Base-by-base conservation (phyloP, 352 stramenopile species). In the Pythium phragmitis region DNA sequence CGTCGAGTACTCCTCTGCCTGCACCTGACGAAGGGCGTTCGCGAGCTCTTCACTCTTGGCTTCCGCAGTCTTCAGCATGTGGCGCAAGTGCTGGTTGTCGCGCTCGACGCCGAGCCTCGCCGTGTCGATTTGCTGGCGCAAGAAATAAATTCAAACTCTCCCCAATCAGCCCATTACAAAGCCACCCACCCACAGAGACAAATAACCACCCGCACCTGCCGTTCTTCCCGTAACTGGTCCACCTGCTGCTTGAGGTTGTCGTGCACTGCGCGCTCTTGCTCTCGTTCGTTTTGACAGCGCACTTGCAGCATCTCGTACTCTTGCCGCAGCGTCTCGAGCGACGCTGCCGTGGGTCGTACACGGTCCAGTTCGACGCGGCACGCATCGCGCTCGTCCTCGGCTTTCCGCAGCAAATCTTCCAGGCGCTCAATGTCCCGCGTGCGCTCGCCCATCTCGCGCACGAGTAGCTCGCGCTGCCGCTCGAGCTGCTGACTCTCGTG, bases 71-170 rank as follows among this genome's bases (percentile, higher is more conserved):
- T 69, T 62, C 26, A 92, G 57, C 37, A 87, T 65, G 13, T 90
- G 78, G 26, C 79, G 74, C 37, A 91, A 69, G 58, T 89, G 77
- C 1, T 58, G 62, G 30, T 74, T 74, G 41, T 89, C 74, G 11
- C 89, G 77, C 30, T 87, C 69, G 26, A 77, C 72, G 11, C 71
- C 70, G 45, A 87, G 73, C 39, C 77, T 79, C 33, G 79, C 71
- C 26, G 77, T 67, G 64, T 85, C 72, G 16, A 83, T 50, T 74
- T 79, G 80, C 80, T 89, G 11, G 49, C 48, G 45, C 8, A 63
- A 1, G 11, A 39, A 64, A 30, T n/a, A 46, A 21, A 17, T 41
- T 21, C 1, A 1, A 23, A 62, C 13, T 37, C 13, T 49, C 23
- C 19, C 26, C 5, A n/a, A 16, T 67, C 16, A 7, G 21, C n/a